phyloP scores from a whole-genome alignment of 208 protist species.

The Vickermania ingenoplastis region DNA sequence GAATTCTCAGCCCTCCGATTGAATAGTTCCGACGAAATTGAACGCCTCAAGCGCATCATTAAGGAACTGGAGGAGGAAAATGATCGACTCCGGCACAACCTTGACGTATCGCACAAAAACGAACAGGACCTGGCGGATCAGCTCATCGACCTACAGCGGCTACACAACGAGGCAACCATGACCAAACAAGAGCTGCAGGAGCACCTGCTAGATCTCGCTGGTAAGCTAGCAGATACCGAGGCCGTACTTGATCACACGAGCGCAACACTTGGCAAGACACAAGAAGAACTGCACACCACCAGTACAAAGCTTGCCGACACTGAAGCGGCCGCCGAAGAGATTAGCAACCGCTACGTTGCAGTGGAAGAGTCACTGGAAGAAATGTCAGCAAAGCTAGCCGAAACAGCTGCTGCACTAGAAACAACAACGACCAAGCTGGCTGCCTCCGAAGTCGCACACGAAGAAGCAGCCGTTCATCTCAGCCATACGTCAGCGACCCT shows the following conservation, averaged over 20 bases:
- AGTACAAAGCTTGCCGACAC: slow-evolving; percentile 12
- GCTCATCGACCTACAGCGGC: neutral
- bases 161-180: neutral
- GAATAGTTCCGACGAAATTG: slow-evolving; percentile 9
- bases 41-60: slow-evolving; percentile 8
- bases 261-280: slow-evolving; percentile 14
- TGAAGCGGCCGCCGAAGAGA: slow-evolving; percentile 6
- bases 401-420: slow-evolving; percentile 2
- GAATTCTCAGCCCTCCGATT: neutral
- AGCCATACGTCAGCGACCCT: neutral
- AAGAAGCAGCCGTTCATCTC: slow-evolving; percentile 2
- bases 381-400: neutral
- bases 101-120: slow-evolving; percentile 5
- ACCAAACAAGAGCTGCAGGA: neutral
- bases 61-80: slow-evolving; percentile 16
- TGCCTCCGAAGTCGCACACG: slow-evolving; percentile 11
- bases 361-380: slow-evolving; percentile 19
- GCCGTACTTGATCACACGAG: slow-evolving; percentile 7
- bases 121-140: neutral
- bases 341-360: slow-evolving; percentile 4
- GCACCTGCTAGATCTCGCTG: neutral
- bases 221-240: slow-evolving; percentile 8
- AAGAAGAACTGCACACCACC: slow-evolving; percentile 16
- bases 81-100: slow-evolving; percentile 9
- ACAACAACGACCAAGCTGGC: slow-evolving; percentile 2